phyloP scores from a whole-genome alignment of 331 rosid genomes.

The Malus hybrid region DNA sequence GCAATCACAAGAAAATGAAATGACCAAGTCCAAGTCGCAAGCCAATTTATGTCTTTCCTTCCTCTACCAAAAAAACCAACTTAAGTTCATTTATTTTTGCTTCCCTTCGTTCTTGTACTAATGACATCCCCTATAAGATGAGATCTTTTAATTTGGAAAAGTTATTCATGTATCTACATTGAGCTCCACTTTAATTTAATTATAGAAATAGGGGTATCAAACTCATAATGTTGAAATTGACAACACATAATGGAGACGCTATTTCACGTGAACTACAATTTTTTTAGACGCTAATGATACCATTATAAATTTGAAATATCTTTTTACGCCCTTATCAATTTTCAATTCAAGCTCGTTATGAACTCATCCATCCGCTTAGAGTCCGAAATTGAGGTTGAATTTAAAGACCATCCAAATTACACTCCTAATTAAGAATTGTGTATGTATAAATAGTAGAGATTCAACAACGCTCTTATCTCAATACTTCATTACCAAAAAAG shows the following conservation, averaged over 20 bases:
- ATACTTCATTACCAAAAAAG: not conserved
- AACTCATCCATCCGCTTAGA: fast-evolving
- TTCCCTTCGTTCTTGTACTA: no score
- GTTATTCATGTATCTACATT: not conserved
- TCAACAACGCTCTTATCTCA: not conserved
- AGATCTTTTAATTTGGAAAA: not conserved
- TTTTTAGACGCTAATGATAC: no score
- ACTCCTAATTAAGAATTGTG: no score
- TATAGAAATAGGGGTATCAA: fast-evolving
- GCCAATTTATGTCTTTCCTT: no score
- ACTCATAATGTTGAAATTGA: no score
- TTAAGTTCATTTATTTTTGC: no score
- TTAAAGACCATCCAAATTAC: not conserved
- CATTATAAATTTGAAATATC: fast-evolving
- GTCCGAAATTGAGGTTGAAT: not conserved
- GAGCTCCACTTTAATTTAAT: no score
- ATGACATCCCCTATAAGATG: no score
- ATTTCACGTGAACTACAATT: no score
- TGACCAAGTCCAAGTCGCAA: no score
- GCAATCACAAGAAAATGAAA: no score
- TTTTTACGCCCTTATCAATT: fast-evolving
- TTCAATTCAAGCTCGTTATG: not conserved
- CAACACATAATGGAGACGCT: fast-evolving
- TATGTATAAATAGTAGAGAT: not conserved
- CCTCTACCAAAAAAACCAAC: no score